These are phyloP conservation scores for Cicer chorassanicum DNA, from an alignment of 306 rosid genomes.

Conservation along the genomic window DNA sequence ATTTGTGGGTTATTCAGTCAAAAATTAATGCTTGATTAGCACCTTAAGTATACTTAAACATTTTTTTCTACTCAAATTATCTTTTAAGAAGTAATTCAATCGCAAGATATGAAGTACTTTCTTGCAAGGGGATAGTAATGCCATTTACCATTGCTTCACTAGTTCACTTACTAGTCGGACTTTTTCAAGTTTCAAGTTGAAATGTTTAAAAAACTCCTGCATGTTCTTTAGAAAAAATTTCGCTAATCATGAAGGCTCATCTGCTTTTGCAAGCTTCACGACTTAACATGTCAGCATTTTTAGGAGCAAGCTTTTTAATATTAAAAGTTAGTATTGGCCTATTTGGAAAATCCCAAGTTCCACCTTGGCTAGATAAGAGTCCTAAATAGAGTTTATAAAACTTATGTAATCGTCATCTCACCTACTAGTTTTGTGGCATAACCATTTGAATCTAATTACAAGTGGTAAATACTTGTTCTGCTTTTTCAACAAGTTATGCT, in stretches of 20 bases:
- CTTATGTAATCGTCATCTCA: neutral
- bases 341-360: neutral
- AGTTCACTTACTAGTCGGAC: neutral
- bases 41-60: too few species aligned
- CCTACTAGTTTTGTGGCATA: neutral
- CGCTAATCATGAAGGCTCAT: neutral
- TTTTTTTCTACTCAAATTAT: too few species aligned
- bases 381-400: neutral
- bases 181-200: constrained; percentile 9
- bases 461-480: too few species aligned
- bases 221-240: neutral
- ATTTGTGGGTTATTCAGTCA: too few species aligned
- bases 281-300: constrained; percentile 9
- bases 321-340: neutral
- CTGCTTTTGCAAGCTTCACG: constrained; percentile 12
- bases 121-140: constrained; percentile 9
- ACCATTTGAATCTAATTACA: too few species aligned
- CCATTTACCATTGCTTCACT: neutral
- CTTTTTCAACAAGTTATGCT: too few species aligned
- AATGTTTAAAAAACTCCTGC: neutral
- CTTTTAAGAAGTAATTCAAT: constrained; percentile 1
- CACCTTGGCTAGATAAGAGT: neutral
- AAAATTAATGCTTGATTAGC: too few species aligned
- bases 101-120: constrained; percentile 28
- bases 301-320: constrained; percentile 13